A percentile compares a stretch with the other conserved stretches of the same genome.
phyloP scores from a whole-genome alignment of 1,139 yeast species.

The Candida glucosophila region DNA sequence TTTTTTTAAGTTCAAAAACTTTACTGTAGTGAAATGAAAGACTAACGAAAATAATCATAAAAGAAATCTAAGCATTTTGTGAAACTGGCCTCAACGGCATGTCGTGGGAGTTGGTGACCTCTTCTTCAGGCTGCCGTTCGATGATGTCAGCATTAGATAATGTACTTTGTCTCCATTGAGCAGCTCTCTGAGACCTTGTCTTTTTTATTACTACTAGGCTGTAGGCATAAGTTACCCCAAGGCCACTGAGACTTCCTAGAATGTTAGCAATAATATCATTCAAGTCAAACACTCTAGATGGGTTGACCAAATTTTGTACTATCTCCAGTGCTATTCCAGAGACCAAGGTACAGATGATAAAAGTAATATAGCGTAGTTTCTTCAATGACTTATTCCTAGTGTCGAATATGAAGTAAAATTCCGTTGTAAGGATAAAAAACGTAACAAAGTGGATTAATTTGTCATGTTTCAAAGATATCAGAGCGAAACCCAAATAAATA shows the following conservation, averaged over 20 bases:
- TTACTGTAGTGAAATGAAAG: no score
- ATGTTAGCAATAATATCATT: conserved; percentile 40
- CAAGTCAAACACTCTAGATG: conserved; percentile 39
- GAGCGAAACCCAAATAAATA: conserved; percentile 45
- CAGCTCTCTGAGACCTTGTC: conserved; percentile 5
- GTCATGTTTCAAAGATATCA: conserved; percentile 40
- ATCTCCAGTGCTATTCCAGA: conserved; percentile 48
- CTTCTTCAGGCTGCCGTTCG: no score
- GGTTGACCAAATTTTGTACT: conserved; percentile 35
- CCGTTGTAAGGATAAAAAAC: conserved; percentile 41
- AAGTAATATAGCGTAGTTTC: conserved; percentile 31
- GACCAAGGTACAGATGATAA: conserved; percentile 32
- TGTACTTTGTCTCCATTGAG: no score
- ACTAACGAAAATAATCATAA: no score
- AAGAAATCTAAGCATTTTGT: no score
- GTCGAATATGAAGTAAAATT: conserved; percentile 50
- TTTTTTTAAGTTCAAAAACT: no score
- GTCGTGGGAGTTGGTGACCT: no score
- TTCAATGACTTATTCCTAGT: conserved; percentile 24
- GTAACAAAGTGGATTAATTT: conserved; percentile 43
- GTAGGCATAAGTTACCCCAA: conserved; percentile 10
- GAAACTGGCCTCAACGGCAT: no score
- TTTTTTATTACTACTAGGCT: conserved; percentile 19
- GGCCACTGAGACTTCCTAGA: conserved; percentile 23
- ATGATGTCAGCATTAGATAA: no score